Evolutionary conservation across 129 eudicot species (phyloP), one percentile per base, ranked within the genome.

Genomic region (Arctium minus): DNA sequence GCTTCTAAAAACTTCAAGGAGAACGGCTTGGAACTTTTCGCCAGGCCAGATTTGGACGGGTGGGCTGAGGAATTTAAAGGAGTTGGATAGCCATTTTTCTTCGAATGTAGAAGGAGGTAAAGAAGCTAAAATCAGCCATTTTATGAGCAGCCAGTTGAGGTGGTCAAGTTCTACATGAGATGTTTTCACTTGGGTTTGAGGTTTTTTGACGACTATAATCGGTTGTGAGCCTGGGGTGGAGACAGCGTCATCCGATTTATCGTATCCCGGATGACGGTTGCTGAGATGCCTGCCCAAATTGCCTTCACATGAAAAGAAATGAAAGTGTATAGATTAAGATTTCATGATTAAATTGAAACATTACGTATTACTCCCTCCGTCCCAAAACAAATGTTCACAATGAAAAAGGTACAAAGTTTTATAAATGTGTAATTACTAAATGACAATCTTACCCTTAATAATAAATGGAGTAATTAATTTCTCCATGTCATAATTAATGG

Each of bases 231-330:
- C 81, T 32, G 91, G 82, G 72, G 76, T 83, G 75, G 85, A 72
- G 82, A 88, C 56, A 44, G 46, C 82, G 48, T 95, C 93, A 48
- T 88, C 97, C 0, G 85, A 70, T 31, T 87, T 93, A 86, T 95
- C 97, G 79, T 95, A 95, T 76, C 97, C 97, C 18, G 97, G 94
- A 85, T 95, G 99, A 74, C 97, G 97, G 80, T 88, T 92, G 89
- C 97, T 89, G 78, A 95, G 99, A 78, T 95, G 99, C 73, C 97
- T 91, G 35, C 99, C 99, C 90, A 95, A 87, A 88, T 95, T 95
- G 76, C 99, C 98, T 95, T 85, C 78, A 79, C 11, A 65, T 40
- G 35, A 76, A 65, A 56, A 65, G 50, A 81, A 65, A 71, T 3
- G 10, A 29, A 13, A 65, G 64, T 29, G 8, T 69, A 30, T 70